phyloP scores from a whole-genome alignment of 805 yeast genomes.

The Ogataea polymorpha region DNA sequence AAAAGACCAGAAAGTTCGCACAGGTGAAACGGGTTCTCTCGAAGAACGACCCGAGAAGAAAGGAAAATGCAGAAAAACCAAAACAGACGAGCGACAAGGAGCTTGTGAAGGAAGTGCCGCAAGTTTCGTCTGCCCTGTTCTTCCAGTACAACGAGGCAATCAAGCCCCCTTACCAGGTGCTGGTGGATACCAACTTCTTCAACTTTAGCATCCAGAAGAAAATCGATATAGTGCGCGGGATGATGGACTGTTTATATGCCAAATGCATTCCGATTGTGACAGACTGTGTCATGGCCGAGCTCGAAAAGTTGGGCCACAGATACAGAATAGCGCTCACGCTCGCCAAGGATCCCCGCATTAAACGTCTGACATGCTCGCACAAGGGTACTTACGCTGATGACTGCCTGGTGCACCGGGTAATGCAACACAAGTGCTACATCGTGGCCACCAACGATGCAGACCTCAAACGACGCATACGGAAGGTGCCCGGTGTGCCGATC shows the following conservation, averaged over 20 bases:
- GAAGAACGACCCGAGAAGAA: conserved; percentile 64
- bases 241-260: conserved; percentile 94
- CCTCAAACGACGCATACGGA: conserved; percentile 86
- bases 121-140: conserved; percentile 91
- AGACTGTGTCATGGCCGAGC: conserved; percentile 97
- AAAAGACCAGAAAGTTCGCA: conserved; percentile 96
- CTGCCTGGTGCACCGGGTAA: conserved; percentile 86
- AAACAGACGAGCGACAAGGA: conserved; percentile 64
- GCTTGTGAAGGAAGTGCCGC: conserved; percentile 73
- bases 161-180: conserved; percentile 96
- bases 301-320: conserved; percentile 93
- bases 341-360: conserved; percentile 91
- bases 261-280: conserved; percentile 94
- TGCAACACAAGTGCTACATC: conserved; percentile 94
- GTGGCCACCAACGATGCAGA: conserved; percentile 99
- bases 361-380: conserved; percentile 84
- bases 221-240: conserved; percentile 89
- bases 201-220: conserved; percentile 96
- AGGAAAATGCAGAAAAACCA: conserved; percentile 41
- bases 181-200: conserved; percentile 94
- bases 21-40: conserved; percentile 78
- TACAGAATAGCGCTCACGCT: conserved; percentile 88
- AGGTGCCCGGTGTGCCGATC: conserved; percentile 95
- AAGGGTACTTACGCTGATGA: conserved; percentile 99
- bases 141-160: conserved; percentile 93